A percentile compares a stretch with the other conserved stretches of the same genome.
Evolutionary conservation across 1,139 yeast species (phyloP).

Genomic region (Groenewaldozyma sp.): DNA sequence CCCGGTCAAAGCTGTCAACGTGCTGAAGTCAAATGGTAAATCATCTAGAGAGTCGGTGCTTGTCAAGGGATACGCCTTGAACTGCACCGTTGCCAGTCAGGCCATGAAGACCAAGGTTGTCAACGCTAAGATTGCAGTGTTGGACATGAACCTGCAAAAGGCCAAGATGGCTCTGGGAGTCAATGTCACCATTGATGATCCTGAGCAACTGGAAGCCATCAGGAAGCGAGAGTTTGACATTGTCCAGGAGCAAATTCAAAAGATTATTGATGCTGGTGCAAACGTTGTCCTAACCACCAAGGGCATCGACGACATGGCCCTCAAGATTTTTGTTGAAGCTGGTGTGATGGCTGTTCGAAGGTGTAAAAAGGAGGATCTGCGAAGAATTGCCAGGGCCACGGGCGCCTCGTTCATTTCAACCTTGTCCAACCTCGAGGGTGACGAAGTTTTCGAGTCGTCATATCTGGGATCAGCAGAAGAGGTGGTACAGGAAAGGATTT

Average conservation of each 20-base stretch:
- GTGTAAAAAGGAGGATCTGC: constrained; percentile 91
- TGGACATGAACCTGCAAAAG: constrained; percentile 91
- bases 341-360: constrained; percentile 98
- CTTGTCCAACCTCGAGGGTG: constrained; percentile 93
- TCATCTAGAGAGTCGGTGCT: constrained; percentile 78
- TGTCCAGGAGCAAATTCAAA: constrained; percentile 76
- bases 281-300: constrained; percentile 94
- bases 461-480: constrained; percentile 88
- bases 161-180: constrained; percentile 99
- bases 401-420: constrained; percentile 88
- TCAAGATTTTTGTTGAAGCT: constrained; percentile 91
- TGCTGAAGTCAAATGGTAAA: constrained; percentile 94
- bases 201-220: constrained; percentile 93
- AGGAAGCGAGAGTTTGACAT: constrained; percentile 92
- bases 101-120: constrained; percentile 78
- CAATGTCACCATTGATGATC: constrained; percentile 92
- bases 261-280: constrained; percentile 88
- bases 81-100: constrained; percentile 96
- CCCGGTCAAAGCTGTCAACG: constrained; percentile 96
- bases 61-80: constrained; percentile 90
- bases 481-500: constrained; percentile 81
- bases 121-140: constrained; percentile 80
- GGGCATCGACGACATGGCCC: constrained; percentile 94
- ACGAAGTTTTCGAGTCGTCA: constrained; percentile 85
- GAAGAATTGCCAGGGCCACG: constrained; percentile 95